Base-by-base conservation (phyloP, 306 rosid genomes). In the Citrullus colocynthis region DNA sequence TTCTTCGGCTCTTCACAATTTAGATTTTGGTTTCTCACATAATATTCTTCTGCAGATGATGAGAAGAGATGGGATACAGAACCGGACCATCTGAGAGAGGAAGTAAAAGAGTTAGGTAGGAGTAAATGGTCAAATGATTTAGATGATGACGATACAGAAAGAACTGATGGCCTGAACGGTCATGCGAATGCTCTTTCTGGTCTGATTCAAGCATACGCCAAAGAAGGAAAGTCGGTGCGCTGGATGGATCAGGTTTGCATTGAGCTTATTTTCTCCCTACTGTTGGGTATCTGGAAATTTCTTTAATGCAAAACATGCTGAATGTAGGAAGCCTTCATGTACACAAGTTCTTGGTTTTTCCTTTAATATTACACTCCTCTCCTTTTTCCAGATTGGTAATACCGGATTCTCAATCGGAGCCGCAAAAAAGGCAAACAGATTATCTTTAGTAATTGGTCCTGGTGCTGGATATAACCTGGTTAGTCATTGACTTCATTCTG, bases 381-480 rank as follows among this genome's bases (percentile, higher is more conserved):
- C 60, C 70, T 34, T 36, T 58, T 36, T 74, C 75, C 93, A 90
- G 97, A 90, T 72, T 82, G 92, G 90, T 79, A 37, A 83, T 64
- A 75, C 86, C 32, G 99, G 99, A 28, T 95, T 95, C 82, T 92
- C 96, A 28, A 89, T 95, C 59, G 85, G 91, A 34, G 89, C 93
- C 78, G 85, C 91, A 28, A 90, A 87, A 87, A 95, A 85, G 87
- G 88, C 91, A 73, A 86, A 86, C 55, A 71, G 78, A 49, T 63
- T 84, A 80, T 89, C 97, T 83, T 81, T 95, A 82, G 89, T 89
- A 72, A 92, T 95, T 85, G 99, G 99, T 73, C 91, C 99, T 12
- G 99, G 99, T 76, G 84, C 97, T 80, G 99, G 99, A 78, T 95
- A 95, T 88, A 95, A 90, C 88, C 83, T 84, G 98, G 97, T 95